A percentile compares a stretch with the other conserved stretches of the same genome.
Evolutionary conservation across 306 rosid genomes (phyloP).

Genomic region (Luffa acutangula): DNA sequence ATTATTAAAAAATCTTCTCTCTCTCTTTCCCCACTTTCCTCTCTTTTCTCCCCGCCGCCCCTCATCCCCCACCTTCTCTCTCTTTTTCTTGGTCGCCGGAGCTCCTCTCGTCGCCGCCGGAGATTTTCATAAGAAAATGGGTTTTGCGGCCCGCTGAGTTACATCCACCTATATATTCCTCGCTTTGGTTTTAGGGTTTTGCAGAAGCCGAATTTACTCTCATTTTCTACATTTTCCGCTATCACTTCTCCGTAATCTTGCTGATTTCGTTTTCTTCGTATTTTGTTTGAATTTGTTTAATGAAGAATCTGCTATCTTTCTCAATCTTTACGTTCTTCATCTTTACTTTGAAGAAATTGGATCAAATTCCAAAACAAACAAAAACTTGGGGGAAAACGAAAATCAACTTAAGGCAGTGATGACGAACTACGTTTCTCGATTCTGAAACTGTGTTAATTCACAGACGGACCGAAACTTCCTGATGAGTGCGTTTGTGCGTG

Average conservation of each 20-base stretch:
- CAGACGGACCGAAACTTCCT: slow-evolving; percentile 24
- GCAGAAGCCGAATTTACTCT: background rate
- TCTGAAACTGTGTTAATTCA: slow-evolving; percentile 25
- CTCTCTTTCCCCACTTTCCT: no score
- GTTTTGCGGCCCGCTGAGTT: background rate
- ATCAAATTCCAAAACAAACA: background rate
- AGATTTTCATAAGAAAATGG: background rate
- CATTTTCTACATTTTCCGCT: background rate
- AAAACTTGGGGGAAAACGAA: background rate
- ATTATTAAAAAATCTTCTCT: no score
- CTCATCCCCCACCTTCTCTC: no score
- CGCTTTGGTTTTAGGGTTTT: background rate
- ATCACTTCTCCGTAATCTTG: background rate
- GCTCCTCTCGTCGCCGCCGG: no score
- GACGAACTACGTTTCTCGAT: slow-evolving; percentile 56
- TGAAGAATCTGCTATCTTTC: background rate
- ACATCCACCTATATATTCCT: background rate
- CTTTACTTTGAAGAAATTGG: background rate
- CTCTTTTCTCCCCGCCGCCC: no score
- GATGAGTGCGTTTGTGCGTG: slow-evolving; percentile 71
- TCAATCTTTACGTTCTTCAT: background rate
- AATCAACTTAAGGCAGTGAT: slow-evolving; percentile 32
- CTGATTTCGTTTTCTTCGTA: background rate
- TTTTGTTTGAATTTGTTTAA: background rate
- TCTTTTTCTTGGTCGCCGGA: no score